phyloP scores from a whole-genome alignment of 495 filamentous ascomycete species.

The Aspergillus ostianus region DNA sequence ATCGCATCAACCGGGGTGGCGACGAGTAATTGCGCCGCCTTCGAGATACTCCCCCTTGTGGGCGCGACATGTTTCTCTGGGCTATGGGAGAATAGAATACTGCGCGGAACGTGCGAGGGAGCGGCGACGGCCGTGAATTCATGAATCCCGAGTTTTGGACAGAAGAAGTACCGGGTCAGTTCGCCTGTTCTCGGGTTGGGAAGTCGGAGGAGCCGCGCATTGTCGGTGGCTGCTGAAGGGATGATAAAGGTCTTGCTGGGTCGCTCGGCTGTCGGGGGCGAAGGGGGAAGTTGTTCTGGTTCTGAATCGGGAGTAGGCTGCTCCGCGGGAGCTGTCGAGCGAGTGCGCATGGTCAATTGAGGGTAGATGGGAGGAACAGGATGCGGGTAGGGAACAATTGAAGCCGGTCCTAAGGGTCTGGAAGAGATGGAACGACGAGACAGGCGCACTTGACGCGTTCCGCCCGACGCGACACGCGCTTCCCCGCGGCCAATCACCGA shows the following conservation, averaged over 20 bases:
- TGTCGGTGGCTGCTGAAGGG: constrained; percentile 60
- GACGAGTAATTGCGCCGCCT: constrained; percentile 68
- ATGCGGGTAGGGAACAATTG: not conserved
- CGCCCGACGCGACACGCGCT: constrained; percentile 32
- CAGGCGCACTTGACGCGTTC: constrained; percentile 17
- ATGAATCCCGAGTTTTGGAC: constrained; percentile 73
- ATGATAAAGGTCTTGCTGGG: constrained; percentile 77
- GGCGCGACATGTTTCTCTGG: constrained; percentile 3
- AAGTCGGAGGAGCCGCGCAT: constrained; percentile 71
- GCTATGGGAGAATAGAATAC: constrained; percentile 34
- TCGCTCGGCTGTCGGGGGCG: constrained; percentile 17
- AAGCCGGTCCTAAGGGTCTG: too few species aligned
- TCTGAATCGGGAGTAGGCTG: constrained; percentile 13
- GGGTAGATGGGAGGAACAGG: not conserved
- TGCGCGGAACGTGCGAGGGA: constrained; percentile 40
- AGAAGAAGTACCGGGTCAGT: constrained; percentile 74
- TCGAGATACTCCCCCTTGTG: constrained; percentile 38
- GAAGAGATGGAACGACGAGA: not conserved
- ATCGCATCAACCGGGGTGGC: constrained; percentile 82
- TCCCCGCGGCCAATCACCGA: constrained; percentile 27
- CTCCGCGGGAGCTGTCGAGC: constrained; percentile 23
- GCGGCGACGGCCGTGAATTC: constrained; percentile 80
- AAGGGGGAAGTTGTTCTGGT: constrained; percentile 5
- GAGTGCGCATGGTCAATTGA: constrained; percentile 29
- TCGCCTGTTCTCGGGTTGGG: constrained; percentile 69